A percentile compares a stretch with the other conserved stretches of the same genome.
Conservation (phyloP, 495 filamentous ascomycete species). For the Aspergillus haitiensis region DNA sequence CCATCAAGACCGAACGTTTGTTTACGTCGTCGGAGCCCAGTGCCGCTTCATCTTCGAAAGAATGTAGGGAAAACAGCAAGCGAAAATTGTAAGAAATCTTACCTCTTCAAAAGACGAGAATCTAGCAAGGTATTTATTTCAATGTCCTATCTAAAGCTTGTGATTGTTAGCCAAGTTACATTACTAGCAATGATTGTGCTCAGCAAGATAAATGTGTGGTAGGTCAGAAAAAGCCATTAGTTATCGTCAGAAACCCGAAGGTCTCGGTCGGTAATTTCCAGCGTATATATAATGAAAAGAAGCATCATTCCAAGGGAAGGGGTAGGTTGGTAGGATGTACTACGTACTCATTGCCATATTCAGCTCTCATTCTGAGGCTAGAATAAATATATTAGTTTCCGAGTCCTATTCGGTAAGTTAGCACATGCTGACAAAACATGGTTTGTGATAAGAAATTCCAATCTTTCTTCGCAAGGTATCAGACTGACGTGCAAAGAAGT, state of each 20-base stretch:
- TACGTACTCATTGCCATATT: constrained; percentile 33
- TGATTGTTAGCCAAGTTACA: constrained; percentile 30
- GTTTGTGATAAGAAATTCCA: background rate
- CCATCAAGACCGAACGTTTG: constrained; percentile 66
- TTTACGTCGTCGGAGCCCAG: constrained; percentile 90
- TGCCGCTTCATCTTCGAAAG: constrained; percentile 92
- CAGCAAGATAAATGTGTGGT: constrained; percentile 15
- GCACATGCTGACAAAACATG: constrained; percentile 25
- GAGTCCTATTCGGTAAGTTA: constrained; percentile 29
- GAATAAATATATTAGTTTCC: constrained; percentile 17
- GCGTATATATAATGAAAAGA: constrained; percentile 76
- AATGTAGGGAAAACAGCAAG: constrained; percentile 15
- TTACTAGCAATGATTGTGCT: constrained; percentile 5
- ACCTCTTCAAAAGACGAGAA: constrained; percentile 24
- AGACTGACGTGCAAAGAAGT: constrained; percentile 98
- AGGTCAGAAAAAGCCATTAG: constrained; percentile 87
- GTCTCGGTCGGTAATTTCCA: constrained; percentile 99
- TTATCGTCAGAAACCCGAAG: constrained; percentile 74
- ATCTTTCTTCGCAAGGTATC: constrained; percentile 50
- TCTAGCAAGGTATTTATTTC: background rate
- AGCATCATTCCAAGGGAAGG: constrained; percentile 65
- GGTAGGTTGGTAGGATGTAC: constrained; percentile 1
- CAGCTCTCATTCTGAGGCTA: background rate
- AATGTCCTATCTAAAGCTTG: constrained; percentile 21
- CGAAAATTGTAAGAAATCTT: constrained; percentile 25